Conservation (phyloP, 2,329 filamentous ascomycete species). For the Botryotinia narcissicola region DNA sequence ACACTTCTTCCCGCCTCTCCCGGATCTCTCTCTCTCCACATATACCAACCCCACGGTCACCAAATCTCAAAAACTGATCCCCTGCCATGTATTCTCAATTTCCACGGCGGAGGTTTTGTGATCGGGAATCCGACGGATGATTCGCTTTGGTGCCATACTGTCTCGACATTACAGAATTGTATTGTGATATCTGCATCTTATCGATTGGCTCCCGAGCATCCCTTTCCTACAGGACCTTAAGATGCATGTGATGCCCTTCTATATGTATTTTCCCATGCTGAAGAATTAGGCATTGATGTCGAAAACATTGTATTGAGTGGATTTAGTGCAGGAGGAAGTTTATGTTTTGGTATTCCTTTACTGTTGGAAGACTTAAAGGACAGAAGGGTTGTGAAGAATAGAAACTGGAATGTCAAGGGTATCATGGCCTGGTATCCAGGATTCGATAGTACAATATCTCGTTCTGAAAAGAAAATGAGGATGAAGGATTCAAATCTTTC, state of each 20-base stretch:
- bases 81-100: slow-evolving; percentile 39
- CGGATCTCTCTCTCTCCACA: neutral
- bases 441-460: slow-evolving; percentile 21
- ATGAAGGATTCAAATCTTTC: slow-evolving; percentile 1
- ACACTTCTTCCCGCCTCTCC: neutral
- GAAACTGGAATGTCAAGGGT: neutral
- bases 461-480: slow-evolving; percentile 18
- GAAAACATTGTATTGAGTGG: slow-evolving; percentile 45
- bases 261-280: slow-evolving; percentile 29
- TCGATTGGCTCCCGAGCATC: slow-evolving; percentile 47
- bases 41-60: slow-evolving; percentile 8
- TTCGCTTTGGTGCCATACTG: slow-evolving; percentile 38
- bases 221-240: slow-evolving; percentile 45
- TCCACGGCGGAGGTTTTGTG: slow-evolving; percentile 41
- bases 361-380: slow-evolving; percentile 21
- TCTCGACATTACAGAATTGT: slow-evolving; percentile 41
- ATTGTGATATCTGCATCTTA: slow-evolving; percentile 45
- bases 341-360: slow-evolving; percentile 24
- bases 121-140: slow-evolving; percentile 40
- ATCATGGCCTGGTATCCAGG: slow-evolving; percentile 11
- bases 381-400: slow-evolving; percentile 2
- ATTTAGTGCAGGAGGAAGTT: slow-evolving; percentile 45
- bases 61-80: neutral
- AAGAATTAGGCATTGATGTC: slow-evolving; percentile 25
- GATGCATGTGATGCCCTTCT: slow-evolving; percentile 50